phyloP scores from a whole-genome alignment of 2,329 filamentous ascomycete genomes.

The Raffaelea deltoideospora region DNA sequence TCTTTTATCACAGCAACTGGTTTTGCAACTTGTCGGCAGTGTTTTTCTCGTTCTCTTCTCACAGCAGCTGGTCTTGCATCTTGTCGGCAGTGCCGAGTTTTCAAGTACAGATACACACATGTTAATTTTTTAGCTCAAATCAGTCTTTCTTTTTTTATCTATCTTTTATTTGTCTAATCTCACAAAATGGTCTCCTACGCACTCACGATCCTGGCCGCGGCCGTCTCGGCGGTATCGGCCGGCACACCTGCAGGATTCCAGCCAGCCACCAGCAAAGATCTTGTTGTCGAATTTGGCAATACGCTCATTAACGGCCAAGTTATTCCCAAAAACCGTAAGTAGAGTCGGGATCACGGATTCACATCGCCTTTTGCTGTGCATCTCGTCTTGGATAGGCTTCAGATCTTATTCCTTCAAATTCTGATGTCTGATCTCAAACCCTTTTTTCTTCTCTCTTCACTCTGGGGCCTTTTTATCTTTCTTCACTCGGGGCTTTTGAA shows the following conservation, averaged over 20 bases:
- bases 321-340: slow-evolving; percentile 20
- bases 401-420: no score
- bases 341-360: no score
- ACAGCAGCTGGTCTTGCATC: slow-evolving; percentile 6
- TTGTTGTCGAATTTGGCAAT: slow-evolving; percentile 24
- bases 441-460: no score
- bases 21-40: no score
- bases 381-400: no score
- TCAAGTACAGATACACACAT: not conserved
- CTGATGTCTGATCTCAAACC: no score
- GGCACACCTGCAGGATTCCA: slow-evolving; percentile 25
- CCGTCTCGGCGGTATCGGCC: slow-evolving; percentile 14
- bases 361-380: no score
- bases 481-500: no score
- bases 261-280: slow-evolving; percentile 20
- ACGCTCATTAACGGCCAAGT: slow-evolving; percentile 22
- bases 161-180: not conserved
- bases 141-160: not conserved
- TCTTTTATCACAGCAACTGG: no score
- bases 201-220: slow-evolving; percentile 13
- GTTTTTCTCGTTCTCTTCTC: not conserved
- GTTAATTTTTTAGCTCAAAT: no score
- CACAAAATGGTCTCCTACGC: slow-evolving; percentile 8
- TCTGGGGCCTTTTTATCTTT: no score
- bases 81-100: slow-evolving; percentile 3